These are phyloP conservation scores for Fraxinus velutina DNA, from an alignment of 305 asterid species.

Conservation along the genomic window DNA sequence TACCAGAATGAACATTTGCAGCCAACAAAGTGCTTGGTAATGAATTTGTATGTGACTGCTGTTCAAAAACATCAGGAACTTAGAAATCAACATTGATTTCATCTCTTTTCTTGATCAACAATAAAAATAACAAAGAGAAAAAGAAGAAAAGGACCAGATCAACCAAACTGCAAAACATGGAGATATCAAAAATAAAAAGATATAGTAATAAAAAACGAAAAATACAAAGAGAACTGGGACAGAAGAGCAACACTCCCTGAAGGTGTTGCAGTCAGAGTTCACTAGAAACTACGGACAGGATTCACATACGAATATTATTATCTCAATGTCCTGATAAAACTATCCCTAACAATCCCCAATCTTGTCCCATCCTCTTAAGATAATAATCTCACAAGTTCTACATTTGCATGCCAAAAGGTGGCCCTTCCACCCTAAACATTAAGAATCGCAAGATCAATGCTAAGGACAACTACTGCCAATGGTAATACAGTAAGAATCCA, in stretches of 20 bases:
- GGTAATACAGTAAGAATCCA: background rate
- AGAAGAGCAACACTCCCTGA: background rate
- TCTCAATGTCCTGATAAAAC: background rate
- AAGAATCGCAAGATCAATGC: background rate
- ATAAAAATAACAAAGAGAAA: background rate
- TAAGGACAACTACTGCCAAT: background rate
- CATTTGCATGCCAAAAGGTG: background rate
- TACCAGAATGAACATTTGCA: conserved; percentile 42
- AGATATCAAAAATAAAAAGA: background rate
- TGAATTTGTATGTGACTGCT: conserved; percentile 46
- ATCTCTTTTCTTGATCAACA: background rate
- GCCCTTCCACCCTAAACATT: background rate
- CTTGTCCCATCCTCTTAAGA: background rate
- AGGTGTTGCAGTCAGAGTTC: background rate
- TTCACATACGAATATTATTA: background rate
- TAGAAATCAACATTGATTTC: conserved; percentile 2
- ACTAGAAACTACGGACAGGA: background rate
- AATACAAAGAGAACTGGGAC: background rate
- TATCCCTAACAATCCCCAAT: background rate
- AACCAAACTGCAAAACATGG: background rate
- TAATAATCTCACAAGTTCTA: background rate
- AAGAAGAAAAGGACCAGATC: background rate
- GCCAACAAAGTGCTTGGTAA: conserved; percentile 42
- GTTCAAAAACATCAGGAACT: conserved; percentile 16
- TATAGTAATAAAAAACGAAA: background rate